Percentiles rank a stretch among this genome's conserved stretches.
Conservation (phyloP, 1,284 basidiomycete species). For the Blastosporella zonata region DNA sequence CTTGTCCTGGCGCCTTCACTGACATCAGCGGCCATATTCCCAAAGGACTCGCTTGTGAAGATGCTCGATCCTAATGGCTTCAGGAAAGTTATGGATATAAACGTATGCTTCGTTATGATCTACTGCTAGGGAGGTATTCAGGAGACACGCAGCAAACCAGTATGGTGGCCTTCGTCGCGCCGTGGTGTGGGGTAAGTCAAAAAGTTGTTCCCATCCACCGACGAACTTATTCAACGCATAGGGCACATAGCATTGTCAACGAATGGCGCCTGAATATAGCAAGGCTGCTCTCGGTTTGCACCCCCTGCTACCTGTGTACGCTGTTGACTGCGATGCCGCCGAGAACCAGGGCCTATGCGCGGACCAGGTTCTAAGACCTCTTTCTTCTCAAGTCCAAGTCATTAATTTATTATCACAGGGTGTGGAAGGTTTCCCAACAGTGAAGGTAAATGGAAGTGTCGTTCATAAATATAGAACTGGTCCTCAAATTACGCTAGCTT, state of each 20-base stretch:
- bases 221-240: not conserved
- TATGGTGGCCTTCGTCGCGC: conserved; percentile 84
- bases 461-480: not conserved
- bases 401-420: conserved; percentile 37
- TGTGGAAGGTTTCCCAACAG: conserved; percentile 91
- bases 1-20: conserved; percentile 44
- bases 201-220: not conserved
- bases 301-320: conserved; percentile 85
- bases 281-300: conserved; percentile 78
- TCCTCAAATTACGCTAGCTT: conserved; percentile 37
- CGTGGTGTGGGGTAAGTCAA: conserved; percentile 79
- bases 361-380: conserved; percentile 52
- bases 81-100: conserved; percentile 70
- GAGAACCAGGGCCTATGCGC: conserved; percentile 81
- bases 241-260: conserved; percentile 77
- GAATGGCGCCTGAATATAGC: conserved; percentile 81
- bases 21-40: conserved; percentile 73
- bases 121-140: conserved; percentile 3
- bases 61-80: conserved; percentile 74
- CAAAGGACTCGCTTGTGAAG: conserved; percentile 67
- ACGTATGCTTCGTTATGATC: conserved; percentile 40
- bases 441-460: conserved; percentile 60
- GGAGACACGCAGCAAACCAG: conserved; percentile 53
- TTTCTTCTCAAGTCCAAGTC: not conserved
- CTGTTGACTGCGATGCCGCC: conserved; percentile 88